A percentile compares a stretch with the other conserved stretches of the same genome.
Evolutionary conservation across 1,139 yeast genomes (phyloP).

Genomic region (Taphrina communis): DNA sequence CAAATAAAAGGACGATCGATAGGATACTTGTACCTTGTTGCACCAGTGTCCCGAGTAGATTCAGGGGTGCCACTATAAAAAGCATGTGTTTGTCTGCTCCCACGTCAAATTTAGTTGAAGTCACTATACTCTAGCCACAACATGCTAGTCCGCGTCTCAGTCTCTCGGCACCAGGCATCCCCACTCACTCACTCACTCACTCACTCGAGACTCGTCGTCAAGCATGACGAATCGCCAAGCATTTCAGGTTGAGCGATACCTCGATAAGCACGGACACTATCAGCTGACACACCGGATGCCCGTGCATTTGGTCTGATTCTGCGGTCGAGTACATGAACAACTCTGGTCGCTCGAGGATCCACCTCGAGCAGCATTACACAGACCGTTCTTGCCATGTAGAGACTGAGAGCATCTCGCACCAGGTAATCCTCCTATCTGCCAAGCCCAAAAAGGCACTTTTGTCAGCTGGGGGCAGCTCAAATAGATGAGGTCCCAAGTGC

Average conservation of each 20-base stretch:
- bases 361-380: neutral
- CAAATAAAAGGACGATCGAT: conserved; percentile 13
- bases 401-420: neutral
- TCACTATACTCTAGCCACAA: conserved; percentile 5
- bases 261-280: neutral
- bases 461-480: neutral
- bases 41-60: conserved; percentile 18
- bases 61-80: conserved; percentile 9
- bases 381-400: too few relatives aligned
- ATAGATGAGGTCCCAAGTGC: conserved; percentile 1
- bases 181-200: too few relatives aligned
- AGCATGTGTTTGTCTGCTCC: conserved; percentile 10
- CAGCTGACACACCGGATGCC: neutral
- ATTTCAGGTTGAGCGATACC: neutral
- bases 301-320: neutral
- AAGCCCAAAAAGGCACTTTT: neutral
- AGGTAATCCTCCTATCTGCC: conserved; percentile 3
- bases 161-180: too few relatives aligned
- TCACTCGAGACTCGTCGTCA: too few relatives aligned
- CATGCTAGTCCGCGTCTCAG: neutral
- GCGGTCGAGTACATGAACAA: too few relatives aligned
- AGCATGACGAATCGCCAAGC: neutral
- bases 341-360: too few relatives aligned
- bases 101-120: conserved; percentile 13
- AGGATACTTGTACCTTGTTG: conserved; percentile 15